Base-by-base conservation (phyloP, 805 yeast genomes). In the Lipomyces spencermartinsiae region DNA sequence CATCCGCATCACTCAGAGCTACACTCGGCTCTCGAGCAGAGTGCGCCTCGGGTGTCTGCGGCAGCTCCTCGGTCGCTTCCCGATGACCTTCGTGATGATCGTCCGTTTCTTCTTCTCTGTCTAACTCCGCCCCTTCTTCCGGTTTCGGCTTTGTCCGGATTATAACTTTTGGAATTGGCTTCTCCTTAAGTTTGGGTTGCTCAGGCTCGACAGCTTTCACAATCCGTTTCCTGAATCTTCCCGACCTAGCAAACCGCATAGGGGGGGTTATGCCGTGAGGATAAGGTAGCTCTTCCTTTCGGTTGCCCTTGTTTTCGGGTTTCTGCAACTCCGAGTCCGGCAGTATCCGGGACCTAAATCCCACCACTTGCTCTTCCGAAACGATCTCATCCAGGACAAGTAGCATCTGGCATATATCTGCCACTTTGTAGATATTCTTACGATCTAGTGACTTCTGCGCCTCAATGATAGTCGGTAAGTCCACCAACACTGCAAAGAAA, bases 231-330 rank as follows among this genome's bases (percentile, higher is more conserved):
- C 92, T 87, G 75, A 91, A 89, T 68, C 95, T 83, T 57, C 92
- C 81, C 68, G 89, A 85, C 56, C 87, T 82, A 1, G 89, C 90
- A 72, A 89, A 87, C 74, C 86, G 85, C 80, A 91, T 82, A 0
- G 98, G 97, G 6, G 92, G 89, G 0, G 95, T 86, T 22, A 95
- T 77, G 7, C 99, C 99, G 77, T 91, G 92, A n/a, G 85, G 87
- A 73, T 83, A 86, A 49, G 78, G 81, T 29, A 65, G 56, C 35
- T 72, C 73, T 56, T 58, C 69, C 33, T 64, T 72, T 60, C 58
- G 65, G 51, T 53, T 64, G 37, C 69, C 69, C 55, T 53, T 68
- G 37, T 59, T 65, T 22, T 64, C 65, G 19, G 66, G 68, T 58
- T 61, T 61, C 53, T 31, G 70, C 62, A 62, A 56, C 56, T 76